Percentiles rank a stretch among this genome's conserved stretches.
Evolutionary conservation across 805 yeast genomes (phyloP).

Genomic region (Saturnispora gosingensis): DNA sequence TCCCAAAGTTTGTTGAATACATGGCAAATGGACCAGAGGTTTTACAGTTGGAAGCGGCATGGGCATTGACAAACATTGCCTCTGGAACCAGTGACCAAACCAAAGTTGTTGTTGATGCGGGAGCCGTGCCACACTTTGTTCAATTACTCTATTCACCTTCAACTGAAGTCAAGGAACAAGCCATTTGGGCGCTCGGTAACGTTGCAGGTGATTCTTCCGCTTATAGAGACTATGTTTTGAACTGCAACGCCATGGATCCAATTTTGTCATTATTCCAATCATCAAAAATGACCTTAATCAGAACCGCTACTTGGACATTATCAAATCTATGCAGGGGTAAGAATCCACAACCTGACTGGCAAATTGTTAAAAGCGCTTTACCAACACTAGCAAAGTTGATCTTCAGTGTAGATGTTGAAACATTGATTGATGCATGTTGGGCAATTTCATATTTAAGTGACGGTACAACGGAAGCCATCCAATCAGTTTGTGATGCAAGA

Average conservation of each 20-base stretch:
- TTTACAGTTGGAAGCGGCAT: constrained; percentile 95
- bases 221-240: constrained; percentile 82
- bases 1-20: constrained; percentile 81
- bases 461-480: constrained; percentile 87
- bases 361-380: constrained; percentile 70
- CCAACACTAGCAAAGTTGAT: constrained; percentile 89
- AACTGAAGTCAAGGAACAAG: constrained; percentile 93
- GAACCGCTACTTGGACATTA: constrained; percentile 98
- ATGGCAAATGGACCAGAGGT: constrained; percentile 75
- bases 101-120: constrained; percentile 79
- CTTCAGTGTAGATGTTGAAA: constrained; percentile 85
- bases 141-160: constrained; percentile 71
- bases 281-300: constrained; percentile 77
- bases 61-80: constrained; percentile 99
- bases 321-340: constrained; percentile 95
- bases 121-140: constrained; percentile 90
- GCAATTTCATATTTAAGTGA: constrained; percentile 92
- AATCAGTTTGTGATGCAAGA: constrained; percentile 93
- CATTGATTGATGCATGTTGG: constrained; percentile 97
- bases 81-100: constrained; percentile 91
- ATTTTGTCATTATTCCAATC: constrained; percentile 69
- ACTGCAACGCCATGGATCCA: constrained; percentile 83
- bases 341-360: constrained; percentile 95
- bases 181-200: constrained; percentile 98
- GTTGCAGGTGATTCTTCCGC: constrained; percentile 95